Evolutionary conservation across 768 basidiomycete genomes (phyloP).

Genomic region (Phaeotremella skinneri): DNA sequence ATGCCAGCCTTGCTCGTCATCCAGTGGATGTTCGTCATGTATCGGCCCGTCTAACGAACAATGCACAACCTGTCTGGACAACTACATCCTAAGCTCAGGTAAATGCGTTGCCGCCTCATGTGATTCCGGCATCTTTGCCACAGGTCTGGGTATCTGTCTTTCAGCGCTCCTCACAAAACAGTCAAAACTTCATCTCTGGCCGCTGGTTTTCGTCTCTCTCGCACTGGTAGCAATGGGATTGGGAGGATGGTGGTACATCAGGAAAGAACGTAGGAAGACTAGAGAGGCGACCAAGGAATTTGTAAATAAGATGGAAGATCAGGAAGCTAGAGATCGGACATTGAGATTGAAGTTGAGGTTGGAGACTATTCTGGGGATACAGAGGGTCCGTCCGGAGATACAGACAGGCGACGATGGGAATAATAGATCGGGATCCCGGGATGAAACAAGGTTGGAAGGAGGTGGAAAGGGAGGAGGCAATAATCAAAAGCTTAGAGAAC

Average conservation of each 20-base stretch:
- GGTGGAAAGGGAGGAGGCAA: slow-evolving; percentile 10
- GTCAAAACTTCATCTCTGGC: slow-evolving; percentile 21
- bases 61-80: slow-evolving; percentile 44
- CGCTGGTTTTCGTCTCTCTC: slow-evolving; percentile 18
- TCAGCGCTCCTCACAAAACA: slow-evolving; percentile 19
- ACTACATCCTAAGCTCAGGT: slow-evolving; percentile 31
- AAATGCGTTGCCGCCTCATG: slow-evolving; percentile 29
- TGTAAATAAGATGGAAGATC: slow-evolving; percentile 30
- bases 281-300: slow-evolving; percentile 37
- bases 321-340: slow-evolving; percentile 18
- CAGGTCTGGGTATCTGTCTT: slow-evolving; percentile 33
- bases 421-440: neutral
- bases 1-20: slow-evolving; percentile 36
- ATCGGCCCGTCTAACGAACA: slow-evolving; percentile 11
- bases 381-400: slow-evolving; percentile 14
- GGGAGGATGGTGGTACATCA: slow-evolving; percentile 32
- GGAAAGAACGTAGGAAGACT: slow-evolving; percentile 28
- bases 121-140: slow-evolving; percentile 17
- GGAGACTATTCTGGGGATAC: slow-evolving; percentile 29
- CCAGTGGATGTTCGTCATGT: slow-evolving; percentile 34
- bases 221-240: slow-evolving; percentile 13
- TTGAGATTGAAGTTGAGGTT: slow-evolving; percentile 15
- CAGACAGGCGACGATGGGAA: neutral
- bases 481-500: slow-evolving; percentile 17
- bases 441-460: neutral